Conservation (phyloP, 1,284 basidiomycete genomes). For the Rhodotorula sp. region DNA sequence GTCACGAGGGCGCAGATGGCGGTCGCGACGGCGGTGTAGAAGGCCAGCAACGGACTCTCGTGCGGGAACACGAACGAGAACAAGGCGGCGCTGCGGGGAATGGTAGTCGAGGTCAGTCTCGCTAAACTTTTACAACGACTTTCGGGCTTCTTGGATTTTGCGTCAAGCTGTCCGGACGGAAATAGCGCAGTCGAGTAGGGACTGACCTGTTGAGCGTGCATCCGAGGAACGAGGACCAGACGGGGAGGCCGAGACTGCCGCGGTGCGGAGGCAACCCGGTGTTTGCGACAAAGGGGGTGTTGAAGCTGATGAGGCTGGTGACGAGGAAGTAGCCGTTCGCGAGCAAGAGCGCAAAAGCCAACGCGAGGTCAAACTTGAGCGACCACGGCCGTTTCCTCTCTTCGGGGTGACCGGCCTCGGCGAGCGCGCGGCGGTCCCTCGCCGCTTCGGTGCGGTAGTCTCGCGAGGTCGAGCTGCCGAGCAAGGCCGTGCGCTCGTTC, state of each 20-base stretch:
- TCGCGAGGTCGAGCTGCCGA: not conserved
- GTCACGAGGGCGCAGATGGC: constrained; percentile 19
- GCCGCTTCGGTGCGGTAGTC: constrained; percentile 19
- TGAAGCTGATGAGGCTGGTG: constrained; percentile 25
- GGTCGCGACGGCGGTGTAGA: constrained; percentile 25
- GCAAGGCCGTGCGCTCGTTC: constrained; percentile 20
- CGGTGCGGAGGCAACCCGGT: constrained; percentile 33
- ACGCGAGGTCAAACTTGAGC: constrained; percentile 27
- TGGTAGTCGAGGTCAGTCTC: not conserved
- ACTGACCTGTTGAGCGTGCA: constrained; percentile 28
- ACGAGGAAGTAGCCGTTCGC: constrained; percentile 35
- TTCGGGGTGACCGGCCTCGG: constrained; percentile 3
- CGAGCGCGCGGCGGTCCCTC: constrained; percentile 2
- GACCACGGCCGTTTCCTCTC: constrained; percentile 16
- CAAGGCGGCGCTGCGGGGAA: constrained; percentile 22
- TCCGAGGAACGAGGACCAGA: constrained; percentile 33
- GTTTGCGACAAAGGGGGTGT: constrained; percentile 23
- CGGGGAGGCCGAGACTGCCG: constrained; percentile 32
- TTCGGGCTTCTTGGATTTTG: not conserved
- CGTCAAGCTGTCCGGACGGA: not conserved
- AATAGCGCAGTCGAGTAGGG: not conserved
- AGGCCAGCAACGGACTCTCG: constrained; percentile 28
- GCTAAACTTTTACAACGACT: rapidly evolving
- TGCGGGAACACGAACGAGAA: constrained; percentile 34
- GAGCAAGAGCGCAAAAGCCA: constrained; percentile 27